Base-by-base conservation (phyloP, 805 yeast genomes). In the Candida coquimbonensis region DNA sequence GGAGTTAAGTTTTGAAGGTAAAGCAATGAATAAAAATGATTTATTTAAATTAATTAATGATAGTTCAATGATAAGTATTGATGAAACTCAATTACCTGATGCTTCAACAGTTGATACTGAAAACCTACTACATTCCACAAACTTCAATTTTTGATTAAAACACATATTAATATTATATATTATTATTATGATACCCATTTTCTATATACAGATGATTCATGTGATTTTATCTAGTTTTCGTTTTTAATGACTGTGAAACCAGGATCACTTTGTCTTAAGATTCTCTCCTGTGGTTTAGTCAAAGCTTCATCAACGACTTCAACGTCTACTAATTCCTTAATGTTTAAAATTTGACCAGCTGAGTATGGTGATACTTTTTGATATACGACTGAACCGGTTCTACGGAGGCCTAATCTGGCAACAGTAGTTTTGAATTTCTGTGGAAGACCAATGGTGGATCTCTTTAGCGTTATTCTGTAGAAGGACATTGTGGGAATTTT, bases 381-480 rank as follows among this genome's bases (percentile, higher is more conserved):
- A 65, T 83, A 90, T 3, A 80, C 81, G 2, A 82, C 76, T 36
- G 81, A 81, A 44, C 90, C 87, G 55, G 93, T 79, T 56, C 74
- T 79, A 44, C 73, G 76, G 44, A 91, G 76, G 0, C 98, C 98
- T 49, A 91, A 70, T 8, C 84, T 74, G 47, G 73, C 67, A 26
- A 87, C 78, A 9, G 89, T 81, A 48, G 76, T 75, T 52, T 83
- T 78, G 47, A 76, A 75, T 38, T 71, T 66, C 46, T 80, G 76
- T 12, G 96, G 95, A 57, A 88, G 72, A 1, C 96, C 96, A 50
- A 91, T 89, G 7, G 88, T 74, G 2, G 97, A 89, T 61, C 95
- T 78, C 43, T 74, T 67, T 57, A 88, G 88, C 19, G 89, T 81
- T 47, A 89, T 78, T 63, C 84, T 80, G 66, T 75, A 81, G 60